phyloP scores from a whole-genome alignment of 2,329 filamentous ascomycete genomes.

The Aspergillus sp. region DNA sequence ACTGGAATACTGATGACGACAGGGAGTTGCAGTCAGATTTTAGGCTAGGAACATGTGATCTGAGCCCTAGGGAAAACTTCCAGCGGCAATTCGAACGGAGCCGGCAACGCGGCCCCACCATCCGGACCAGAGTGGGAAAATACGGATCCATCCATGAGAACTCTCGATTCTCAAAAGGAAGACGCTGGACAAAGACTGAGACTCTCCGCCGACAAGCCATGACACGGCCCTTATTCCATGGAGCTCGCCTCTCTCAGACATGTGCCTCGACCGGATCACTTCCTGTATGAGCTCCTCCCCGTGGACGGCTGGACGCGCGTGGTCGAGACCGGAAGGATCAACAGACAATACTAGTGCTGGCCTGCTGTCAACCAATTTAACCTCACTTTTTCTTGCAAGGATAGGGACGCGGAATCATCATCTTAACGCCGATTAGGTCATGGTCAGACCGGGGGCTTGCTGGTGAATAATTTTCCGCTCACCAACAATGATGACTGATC shows the following conservation, averaged over 20 bases:
- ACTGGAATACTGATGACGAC: neutral
- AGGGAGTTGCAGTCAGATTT: constrained; percentile 11
- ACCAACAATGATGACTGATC: constrained; percentile 7
- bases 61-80: constrained; percentile 15
- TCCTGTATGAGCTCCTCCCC: neutral
- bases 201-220: neutral
- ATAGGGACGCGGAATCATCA: constrained; percentile 1
- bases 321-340: constrained; percentile 3
- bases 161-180: neutral
- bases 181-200: neutral
- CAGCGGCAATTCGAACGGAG: constrained; percentile 4
- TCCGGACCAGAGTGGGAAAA: constrained; percentile 23
- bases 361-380: constrained; percentile 2
- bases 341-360: neutral
- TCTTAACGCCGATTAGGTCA: constrained; percentile 13
- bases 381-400: constrained; percentile 3
- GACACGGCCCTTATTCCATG: neutral
- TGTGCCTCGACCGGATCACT: neutral
- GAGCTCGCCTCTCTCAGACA: neutral
- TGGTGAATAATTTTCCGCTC: constrained; percentile 2
- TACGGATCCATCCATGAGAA: neutral
- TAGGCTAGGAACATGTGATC: constrained; percentile 22
- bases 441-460: neutral
- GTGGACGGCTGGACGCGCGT: neutral
- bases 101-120: constrained; percentile 30